phyloP scores from a whole-genome alignment of 2,329 filamentous ascomycete genomes.

The Fusarium papillatum region DNA sequence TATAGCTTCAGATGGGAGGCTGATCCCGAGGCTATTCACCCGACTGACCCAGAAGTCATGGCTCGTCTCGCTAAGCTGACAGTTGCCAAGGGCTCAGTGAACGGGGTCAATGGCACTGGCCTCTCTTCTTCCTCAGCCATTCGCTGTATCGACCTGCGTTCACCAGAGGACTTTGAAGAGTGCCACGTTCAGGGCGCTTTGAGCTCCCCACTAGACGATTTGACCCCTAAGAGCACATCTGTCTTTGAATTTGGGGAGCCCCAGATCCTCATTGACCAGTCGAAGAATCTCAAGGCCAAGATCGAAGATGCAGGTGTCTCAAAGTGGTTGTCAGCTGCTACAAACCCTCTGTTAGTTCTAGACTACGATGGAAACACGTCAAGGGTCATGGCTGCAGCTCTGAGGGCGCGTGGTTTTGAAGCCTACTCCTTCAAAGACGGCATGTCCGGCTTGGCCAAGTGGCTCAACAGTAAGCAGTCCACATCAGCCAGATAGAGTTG shows the following conservation, averaged over 20 bases:
- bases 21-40: not conserved
- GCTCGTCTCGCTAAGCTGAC: not conserved
- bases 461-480: not conserved
- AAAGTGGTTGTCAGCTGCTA: not conserved
- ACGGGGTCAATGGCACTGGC: not conserved
- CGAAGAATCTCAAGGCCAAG: not conserved
- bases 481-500: not conserved
- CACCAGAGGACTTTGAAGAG: not conserved
- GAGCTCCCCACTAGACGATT: not conserved
- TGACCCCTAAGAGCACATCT: not conserved
- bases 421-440: not conserved
- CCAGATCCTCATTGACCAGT: not conserved
- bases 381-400: not conserved
- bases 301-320: not conserved
- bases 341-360: not conserved
- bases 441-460: not conserved
- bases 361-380: constrained; percentile 1
- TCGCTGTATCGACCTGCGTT: not conserved
- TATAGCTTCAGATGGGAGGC: constrained; percentile 6
- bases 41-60: not conserved
- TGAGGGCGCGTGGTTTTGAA: not conserved
- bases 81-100: not conserved
- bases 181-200: not conserved
- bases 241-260: constrained; percentile 1
- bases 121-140: not conserved